Evolutionary conservation across 2,329 filamentous ascomycete genomes (phyloP), one percentile per base, ranked within the genome.

Genomic region (Colletotrichum sp.): DNA sequence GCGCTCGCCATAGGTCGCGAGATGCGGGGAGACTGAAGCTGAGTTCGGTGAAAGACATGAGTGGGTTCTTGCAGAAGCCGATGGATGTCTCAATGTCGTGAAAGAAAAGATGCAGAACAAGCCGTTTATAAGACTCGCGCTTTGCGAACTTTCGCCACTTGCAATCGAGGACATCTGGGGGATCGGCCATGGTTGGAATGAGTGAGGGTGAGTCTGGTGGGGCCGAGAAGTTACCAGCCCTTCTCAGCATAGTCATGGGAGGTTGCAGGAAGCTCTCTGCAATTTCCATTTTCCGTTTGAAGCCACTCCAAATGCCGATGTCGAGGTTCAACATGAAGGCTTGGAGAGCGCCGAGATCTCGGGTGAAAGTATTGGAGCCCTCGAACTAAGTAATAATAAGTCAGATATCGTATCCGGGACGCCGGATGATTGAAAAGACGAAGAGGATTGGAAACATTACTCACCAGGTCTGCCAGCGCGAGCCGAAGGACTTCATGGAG

Each of bases 241-340:
- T 79, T 3, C 83, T 78, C 55, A 84, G 71, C 80, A 85, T 84
- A 3, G 83, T 85, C 8, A 84, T 55, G 0, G 82, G 70, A 0
- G 82, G 81, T 34, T 82, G 79, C 33, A 83, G 76, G 65, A 84
- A 83, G 34, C 81, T 81, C 61, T 85, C 83, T 6, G 82, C 81
- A n/a, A 85, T 83, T 64, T 85, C 83, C 8, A 84, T 81, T 34
- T 84, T 85, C 2, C 83, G 78, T 15, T 78, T 80, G 16, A 81
- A 78, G 3, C 83, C 83, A 59, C 82, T 83, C 83, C 83, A 85
- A 1, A 85, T 61, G 21, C 77, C 78, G 16, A 81, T 76, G n/a
- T 84, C 79, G 2, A 84, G 77, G 15, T 69, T 77, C 12, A 85
- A 78, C n/a, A 82, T 76, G 47, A 79, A 84, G 2, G 81, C 81